phyloP scores from a whole-genome alignment of 805 yeast genomes.

The Blastobotrys peoriensis region DNA sequence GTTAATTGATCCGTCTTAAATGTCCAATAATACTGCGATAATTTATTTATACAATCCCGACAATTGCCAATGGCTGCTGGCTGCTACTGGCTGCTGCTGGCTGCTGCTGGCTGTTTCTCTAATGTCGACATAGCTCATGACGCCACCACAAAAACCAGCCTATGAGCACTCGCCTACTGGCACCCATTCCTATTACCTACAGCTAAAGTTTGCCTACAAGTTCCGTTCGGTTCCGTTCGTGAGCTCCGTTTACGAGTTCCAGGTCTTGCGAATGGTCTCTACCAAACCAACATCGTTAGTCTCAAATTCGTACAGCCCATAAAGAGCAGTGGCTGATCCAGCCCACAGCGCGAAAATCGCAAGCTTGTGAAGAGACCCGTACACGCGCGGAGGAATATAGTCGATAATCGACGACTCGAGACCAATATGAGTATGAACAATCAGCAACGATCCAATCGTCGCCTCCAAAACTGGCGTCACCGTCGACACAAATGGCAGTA shows the following conservation, averaged over 20 bases:
- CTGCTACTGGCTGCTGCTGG: too few species aligned
- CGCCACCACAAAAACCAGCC: too few species aligned
- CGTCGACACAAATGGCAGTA: conserved; percentile 60
- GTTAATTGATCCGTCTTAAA: too few species aligned
- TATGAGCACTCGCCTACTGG: too few species aligned
- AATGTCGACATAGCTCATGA: too few species aligned
- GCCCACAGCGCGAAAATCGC: conserved; percentile 63
- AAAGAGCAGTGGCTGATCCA: conserved; percentile 64
- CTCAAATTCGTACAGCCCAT: conserved; percentile 73
- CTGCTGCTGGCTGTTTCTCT: too few species aligned
- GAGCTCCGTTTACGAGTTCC: conserved; percentile 58
- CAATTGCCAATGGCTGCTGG: too few species aligned
- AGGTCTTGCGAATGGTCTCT: conserved; percentile 55
- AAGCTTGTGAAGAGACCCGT: conserved; percentile 65
- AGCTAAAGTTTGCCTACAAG: too few species aligned
- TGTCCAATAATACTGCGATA: too few species aligned
- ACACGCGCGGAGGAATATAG: conserved; percentile 82
- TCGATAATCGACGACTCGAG: conserved; percentile 88
- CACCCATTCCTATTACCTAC: too few species aligned
- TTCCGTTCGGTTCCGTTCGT: too few species aligned
- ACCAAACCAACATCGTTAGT: conserved; percentile 75
- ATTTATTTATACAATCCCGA: too few species aligned
- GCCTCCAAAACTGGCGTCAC: conserved; percentile 68
- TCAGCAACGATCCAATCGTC: conserved; percentile 52
- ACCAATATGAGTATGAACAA: conserved; percentile 81